Evolutionary conservation across 179 eudicot species (phyloP), one percentile per base, ranked within the genome.

Genomic region (Carnegiea gigantea): DNA sequence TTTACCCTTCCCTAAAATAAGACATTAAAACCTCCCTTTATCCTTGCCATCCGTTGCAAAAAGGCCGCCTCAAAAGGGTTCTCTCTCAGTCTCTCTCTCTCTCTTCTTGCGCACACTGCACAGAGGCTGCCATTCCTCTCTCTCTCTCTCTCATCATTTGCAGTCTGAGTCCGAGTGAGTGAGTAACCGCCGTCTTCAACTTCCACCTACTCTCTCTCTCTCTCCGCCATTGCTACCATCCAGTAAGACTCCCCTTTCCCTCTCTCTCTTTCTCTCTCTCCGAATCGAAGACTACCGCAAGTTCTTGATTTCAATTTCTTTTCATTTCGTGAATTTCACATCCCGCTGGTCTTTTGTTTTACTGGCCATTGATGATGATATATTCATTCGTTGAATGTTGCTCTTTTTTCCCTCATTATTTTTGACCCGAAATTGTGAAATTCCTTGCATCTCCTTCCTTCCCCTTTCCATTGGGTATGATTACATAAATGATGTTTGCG

Each of bases 1-100:
- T 59, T 21, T 60, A 49, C 78, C 77, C 84, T 30, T 72, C 12
- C 14, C 33, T 10, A 33, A 57, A 44, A 51, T 51, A 51, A n/a
- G n/a, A n/a, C n/a, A n/a, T n/a, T n/a, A n/a, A 13, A 18, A 6
- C 26, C 54, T 17, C 18, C 46, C 14, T 23, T 5, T 40, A 14
- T 73, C 78, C 48, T 33, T 18, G 62, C 75, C 46, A n/a, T 18
- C 85, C 85, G 85, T 82, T 82, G 26, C 74, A 54, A 43, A 44
- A 28, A 74, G 43, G 38, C n/a, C 20, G 46, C 43, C 54, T 46
- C 38, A 43, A 77, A 71, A 68, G 77, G 77, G 24, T 62, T 62
- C 59, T 28, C 72, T 43, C n/a, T n/a, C n/a, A n/a, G n/a, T n/a
- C n/a, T 64, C 74, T 15, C 43, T 77, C 57, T 64, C 74, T 15